These are phyloP conservation scores for Peltaster fructicola DNA, from an alignment of 2,329 filamentous ascomycete species.

Conservation along the genomic window DNA sequence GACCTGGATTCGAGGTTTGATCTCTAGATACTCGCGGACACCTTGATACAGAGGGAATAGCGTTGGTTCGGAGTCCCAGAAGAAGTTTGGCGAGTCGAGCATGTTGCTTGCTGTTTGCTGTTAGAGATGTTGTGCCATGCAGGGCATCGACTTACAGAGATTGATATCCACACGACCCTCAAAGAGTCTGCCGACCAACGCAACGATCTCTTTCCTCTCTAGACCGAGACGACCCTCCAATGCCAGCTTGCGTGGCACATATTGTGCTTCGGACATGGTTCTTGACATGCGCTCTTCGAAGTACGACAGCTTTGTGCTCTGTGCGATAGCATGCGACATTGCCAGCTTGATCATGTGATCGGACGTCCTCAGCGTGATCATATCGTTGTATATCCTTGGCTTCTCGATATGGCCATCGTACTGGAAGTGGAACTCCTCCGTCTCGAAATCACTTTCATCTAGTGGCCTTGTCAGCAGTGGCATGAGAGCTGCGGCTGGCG, in stretches of 20 bases:
- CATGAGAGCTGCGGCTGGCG: constrained; percentile 22
- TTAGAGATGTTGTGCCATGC: too few species aligned
- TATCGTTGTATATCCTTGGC: constrained; percentile 92
- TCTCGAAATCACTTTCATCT: constrained; percentile 84
- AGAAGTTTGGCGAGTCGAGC: constrained; percentile 89
- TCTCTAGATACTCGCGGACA: constrained; percentile 93
- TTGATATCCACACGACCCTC: constrained; percentile 94
- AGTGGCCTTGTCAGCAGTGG: constrained; percentile 64
- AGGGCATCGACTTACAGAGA: constrained; percentile 81
- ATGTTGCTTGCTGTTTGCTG: constrained; percentile 65
- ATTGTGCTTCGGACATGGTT: constrained; percentile 83
- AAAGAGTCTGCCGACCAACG: constrained; percentile 77
- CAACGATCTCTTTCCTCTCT: constrained; percentile 80
- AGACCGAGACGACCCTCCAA: constrained; percentile 81
- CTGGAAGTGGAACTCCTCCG: constrained; percentile 95
- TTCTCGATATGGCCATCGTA: constrained; percentile 75
- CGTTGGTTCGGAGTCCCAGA: constrained; percentile 95
- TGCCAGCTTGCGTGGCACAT: constrained; percentile 76
- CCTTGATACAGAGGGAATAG: constrained; percentile 86
- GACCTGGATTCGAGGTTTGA: constrained; percentile 87
- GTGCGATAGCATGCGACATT: constrained; percentile 92
- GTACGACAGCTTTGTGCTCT: constrained; percentile 89
- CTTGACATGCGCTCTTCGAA: constrained; percentile 93
- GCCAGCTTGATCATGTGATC: constrained; percentile 99
- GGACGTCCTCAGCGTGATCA: constrained; percentile 87